These are phyloP conservation scores for Suillus discolor DNA, from an alignment of 768 basidiomycete genomes.

Conservation along the genomic window DNA sequence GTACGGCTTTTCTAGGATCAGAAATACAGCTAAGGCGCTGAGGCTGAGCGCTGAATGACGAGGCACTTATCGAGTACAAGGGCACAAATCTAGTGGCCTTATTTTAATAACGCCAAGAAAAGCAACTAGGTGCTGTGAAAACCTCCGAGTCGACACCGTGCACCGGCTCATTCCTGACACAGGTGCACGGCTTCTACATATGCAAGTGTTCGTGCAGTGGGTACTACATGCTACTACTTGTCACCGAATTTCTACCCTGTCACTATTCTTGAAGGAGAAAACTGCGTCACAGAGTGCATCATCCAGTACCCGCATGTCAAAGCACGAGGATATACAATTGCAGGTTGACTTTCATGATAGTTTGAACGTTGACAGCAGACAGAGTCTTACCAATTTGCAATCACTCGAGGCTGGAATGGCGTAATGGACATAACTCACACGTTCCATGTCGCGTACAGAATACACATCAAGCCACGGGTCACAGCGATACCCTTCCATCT, in stretches of 20 bases:
- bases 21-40: background rate
- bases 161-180: constrained; percentile 67
- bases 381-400: constrained; percentile 66
- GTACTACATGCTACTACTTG: constrained; percentile 31
- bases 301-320: constrained; percentile 91
- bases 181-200: too few species aligned
- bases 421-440: constrained; percentile 17
- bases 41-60: too few species aligned
- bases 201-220: too few species aligned
- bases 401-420: constrained; percentile 61
- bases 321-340: constrained; percentile 66
- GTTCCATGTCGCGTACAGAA: constrained; percentile 38
- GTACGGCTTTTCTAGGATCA: too few species aligned
- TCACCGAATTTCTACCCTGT: constrained; percentile 73
- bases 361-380: background rate
- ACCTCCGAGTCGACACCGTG: too few species aligned
- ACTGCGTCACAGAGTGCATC: constrained; percentile 70
- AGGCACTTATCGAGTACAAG: too few species aligned
- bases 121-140: too few species aligned
- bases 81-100: too few species aligned
- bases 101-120: too few species aligned
- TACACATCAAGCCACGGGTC: constrained; percentile 66
- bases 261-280: constrained; percentile 58
- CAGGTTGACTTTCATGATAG: constrained; percentile 41
- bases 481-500: too few species aligned